These are phyloP conservation scores for Sporopachydermia cereana DNA, from an alignment of 1,139 yeast species.

Conservation along the genomic window DNA sequence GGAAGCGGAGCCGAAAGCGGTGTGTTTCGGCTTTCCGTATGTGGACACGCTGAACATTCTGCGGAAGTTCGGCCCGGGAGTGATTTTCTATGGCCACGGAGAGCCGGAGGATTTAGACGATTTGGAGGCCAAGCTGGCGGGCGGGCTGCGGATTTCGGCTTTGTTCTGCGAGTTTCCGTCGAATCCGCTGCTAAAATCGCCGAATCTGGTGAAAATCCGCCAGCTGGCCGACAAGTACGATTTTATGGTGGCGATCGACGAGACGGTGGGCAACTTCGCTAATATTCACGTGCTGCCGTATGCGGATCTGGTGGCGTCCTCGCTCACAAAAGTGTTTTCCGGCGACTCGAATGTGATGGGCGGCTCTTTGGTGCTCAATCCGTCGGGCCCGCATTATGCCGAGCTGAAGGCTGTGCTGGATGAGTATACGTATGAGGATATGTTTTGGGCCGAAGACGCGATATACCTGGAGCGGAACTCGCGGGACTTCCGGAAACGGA, in stretches of 20 bases:
- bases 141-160: slow-evolving; percentile 54
- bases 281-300: slow-evolving; percentile 74
- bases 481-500: slow-evolving; percentile 69
- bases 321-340: slow-evolving; percentile 83
- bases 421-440: slow-evolving; percentile 52
- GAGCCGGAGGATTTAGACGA: slow-evolving; percentile 60
- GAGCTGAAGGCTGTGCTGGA: slow-evolving; percentile 42
- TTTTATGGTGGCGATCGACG: slow-evolving; percentile 80
- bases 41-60: slow-evolving; percentile 83
- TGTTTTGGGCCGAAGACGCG: slow-evolving; percentile 90
- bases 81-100: slow-evolving; percentile 74
- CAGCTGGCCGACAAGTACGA: slow-evolving; percentile 54
- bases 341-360: slow-evolving; percentile 97
- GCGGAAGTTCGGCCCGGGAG: slow-evolving; percentile 76
- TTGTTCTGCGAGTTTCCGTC: slow-evolving; percentile 91
- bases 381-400: slow-evolving; percentile 42
- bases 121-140: slow-evolving; percentile 45
- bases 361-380: slow-evolving; percentile 76
- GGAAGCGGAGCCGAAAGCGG: slow-evolving; percentile 45
- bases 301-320: slow-evolving; percentile 77
- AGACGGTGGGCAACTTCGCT: slow-evolving; percentile 83
- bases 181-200: slow-evolving; percentile 78
- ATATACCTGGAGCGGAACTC: slow-evolving; percentile 86
- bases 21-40: slow-evolving; percentile 91
- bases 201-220: slow-evolving; percentile 55